Evolutionary conservation across 2,329 filamentous ascomycete species (phyloP).

Genomic region (Teratosphaeria zuluensis): DNA sequence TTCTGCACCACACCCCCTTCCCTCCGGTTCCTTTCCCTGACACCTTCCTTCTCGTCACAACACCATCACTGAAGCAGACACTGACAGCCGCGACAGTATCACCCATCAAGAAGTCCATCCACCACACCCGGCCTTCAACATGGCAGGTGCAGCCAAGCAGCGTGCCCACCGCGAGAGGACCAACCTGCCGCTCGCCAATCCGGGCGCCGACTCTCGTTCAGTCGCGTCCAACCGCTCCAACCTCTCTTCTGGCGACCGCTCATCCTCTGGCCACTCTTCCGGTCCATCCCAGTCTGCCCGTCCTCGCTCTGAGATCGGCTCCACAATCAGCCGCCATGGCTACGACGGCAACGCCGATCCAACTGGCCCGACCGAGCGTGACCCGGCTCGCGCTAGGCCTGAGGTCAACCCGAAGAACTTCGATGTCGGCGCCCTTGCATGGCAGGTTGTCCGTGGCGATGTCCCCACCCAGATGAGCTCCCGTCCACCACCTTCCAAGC

Average conservation of each 20-base stretch:
- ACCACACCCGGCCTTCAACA: constrained; percentile 8
- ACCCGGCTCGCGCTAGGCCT: constrained; percentile 2
- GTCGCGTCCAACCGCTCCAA: not conserved
- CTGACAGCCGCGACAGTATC: not conserved
- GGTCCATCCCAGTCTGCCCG: constrained; percentile 11
- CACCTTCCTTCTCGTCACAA: not conserved
- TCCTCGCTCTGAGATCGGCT: constrained; percentile 11
- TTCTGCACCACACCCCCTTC: not conserved
- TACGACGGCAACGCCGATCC: constrained; percentile 9
- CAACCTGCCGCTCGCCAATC: not conserved
- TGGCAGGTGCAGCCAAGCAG: constrained; percentile 30
- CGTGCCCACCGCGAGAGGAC: constrained; percentile 20
- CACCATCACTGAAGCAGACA: not conserved
- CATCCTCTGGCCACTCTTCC: constrained; percentile 6
- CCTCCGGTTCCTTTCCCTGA: not conserved
- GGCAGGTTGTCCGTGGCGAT: constrained; percentile 19
- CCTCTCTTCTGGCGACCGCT: constrained; percentile 7
- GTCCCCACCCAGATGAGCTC: constrained; percentile 9
- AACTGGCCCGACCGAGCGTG: not conserved
- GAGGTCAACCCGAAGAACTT: constrained; percentile 15
- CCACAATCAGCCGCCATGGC: not conserved
- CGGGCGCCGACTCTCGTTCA: not conserved
- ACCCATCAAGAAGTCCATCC: not conserved
- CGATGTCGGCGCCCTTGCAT: constrained; percentile 18
- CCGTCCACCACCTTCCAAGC: constrained; percentile 29